Evolutionary conservation across 371 early-diverging fungal species (phyloP).

Genomic region (Lichtheimia hyalospora): DNA sequence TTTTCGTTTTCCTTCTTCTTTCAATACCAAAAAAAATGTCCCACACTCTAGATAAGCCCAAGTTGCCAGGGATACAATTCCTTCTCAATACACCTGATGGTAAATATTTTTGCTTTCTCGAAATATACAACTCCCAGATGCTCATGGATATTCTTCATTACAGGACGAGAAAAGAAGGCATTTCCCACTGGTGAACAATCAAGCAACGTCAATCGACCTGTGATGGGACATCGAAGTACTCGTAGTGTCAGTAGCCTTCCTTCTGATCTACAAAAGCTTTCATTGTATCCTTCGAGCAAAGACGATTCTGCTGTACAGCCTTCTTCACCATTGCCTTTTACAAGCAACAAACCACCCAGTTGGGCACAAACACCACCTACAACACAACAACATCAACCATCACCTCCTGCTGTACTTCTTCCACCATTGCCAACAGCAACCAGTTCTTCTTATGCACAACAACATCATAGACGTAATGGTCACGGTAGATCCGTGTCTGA

Average conservation of each 20-base stretch:
- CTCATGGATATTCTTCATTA: not conserved
- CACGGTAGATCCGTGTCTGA: slow-evolving; percentile 12
- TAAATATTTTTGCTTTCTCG: not conserved
- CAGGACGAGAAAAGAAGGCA: slow-evolving; percentile 1
- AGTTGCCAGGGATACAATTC: slow-evolving; percentile 18
- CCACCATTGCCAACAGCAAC: slow-evolving; percentile 1
- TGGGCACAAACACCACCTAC: slow-evolving; percentile 1
- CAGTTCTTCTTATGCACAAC: slow-evolving; percentile 7
- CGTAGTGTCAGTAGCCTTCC: slow-evolving; percentile 22
- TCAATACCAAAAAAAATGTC: slow-evolving; percentile 10
- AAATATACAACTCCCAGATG: not conserved
- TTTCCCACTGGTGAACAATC: not conserved
- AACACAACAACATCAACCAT: not conserved
- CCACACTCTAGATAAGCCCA: slow-evolving; percentile 11
- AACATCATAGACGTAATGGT: slow-evolving; percentile 8
- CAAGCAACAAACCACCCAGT: slow-evolving; percentile 8
- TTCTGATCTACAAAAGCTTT: slow-evolving; percentile 20
- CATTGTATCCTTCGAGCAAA: slow-evolving; percentile 13
- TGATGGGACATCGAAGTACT: slow-evolving; percentile 17
- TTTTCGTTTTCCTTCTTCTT: slow-evolving; percentile 5
- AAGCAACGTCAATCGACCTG: slow-evolving; percentile 5
- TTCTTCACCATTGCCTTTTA: not conserved
- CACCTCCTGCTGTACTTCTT: not conserved
- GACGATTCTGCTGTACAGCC: slow-evolving; percentile 6
- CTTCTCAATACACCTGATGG: slow-evolving; percentile 13